Conservation (phyloP, 2,329 filamentous ascomycete species). For the Emydomyces testavorans region DNA sequence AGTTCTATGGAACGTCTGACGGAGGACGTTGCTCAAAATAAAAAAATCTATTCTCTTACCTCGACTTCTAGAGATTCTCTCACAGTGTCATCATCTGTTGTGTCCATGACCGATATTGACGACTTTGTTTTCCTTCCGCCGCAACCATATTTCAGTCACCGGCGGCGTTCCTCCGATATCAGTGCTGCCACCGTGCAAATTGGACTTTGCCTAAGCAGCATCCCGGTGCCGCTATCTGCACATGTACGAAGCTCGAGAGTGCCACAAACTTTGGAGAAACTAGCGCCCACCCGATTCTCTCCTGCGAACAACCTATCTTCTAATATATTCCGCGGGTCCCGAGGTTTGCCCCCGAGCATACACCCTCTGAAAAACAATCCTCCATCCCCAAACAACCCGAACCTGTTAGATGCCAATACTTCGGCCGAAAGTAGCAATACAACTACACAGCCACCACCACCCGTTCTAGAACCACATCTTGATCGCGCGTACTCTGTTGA, state of each 20-base stretch:
- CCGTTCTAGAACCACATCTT: not conserved
- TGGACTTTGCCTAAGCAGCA: constrained; percentile 21
- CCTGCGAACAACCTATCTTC: not conserved
- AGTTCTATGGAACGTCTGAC: constrained; percentile 11
- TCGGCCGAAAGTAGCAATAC: not conserved
- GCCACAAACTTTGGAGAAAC: not conserved
- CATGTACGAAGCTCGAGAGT: not conserved
- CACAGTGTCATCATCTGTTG: constrained; percentile 4
- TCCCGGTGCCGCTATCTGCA: constrained; percentile 8
- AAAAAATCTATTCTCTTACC: constrained; percentile 16
- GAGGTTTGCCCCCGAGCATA: not conserved
- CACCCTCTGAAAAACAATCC: constrained; percentile 5
- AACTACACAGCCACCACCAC: not conserved
- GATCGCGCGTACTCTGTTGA: not conserved
- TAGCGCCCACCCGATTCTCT: constrained; percentile 2
- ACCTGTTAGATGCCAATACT: not conserved
- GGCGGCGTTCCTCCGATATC: constrained; percentile 19
- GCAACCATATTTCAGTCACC: constrained; percentile 17
- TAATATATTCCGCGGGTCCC: not conserved
- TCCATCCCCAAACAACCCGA: not conserved
- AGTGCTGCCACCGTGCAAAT: constrained; percentile 22
- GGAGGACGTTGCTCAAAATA: not conserved
- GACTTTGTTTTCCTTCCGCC: constrained; percentile 17
- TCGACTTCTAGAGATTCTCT: constrained; percentile 17
- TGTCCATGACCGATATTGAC: constrained; percentile 13